These are phyloP conservation scores for Xylaria sp. DNA, from an alignment of 2,329 filamentous ascomycete genomes.

Conservation along the genomic window DNA sequence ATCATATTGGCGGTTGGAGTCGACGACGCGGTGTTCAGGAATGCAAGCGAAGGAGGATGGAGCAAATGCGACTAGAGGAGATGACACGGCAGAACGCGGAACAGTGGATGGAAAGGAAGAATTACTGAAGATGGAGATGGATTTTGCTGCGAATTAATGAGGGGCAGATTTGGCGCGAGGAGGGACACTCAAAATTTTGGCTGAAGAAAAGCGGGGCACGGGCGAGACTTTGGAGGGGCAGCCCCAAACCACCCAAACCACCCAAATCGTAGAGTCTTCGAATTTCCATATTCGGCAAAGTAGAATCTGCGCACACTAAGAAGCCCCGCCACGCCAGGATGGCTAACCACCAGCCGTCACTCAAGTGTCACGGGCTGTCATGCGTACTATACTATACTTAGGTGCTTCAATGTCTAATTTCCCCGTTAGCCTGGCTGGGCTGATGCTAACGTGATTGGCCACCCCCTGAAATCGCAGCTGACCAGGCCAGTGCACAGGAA, in stretches of 20 bases:
- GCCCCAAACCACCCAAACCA: constrained; percentile 9
- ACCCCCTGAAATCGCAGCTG: constrained; percentile 12
- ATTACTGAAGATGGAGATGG: constrained; percentile 38
- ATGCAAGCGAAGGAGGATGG: constrained; percentile 21
- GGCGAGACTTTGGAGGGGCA: constrained; percentile 27
- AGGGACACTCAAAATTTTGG: constrained; percentile 40
- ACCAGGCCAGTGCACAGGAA: not conserved
- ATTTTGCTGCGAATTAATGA: constrained; percentile 37
- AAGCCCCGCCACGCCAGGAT: not conserved
- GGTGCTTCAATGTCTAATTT: not conserved
- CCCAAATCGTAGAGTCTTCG: too few species aligned
- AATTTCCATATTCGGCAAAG: not conserved
- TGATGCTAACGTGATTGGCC: constrained; percentile 20
- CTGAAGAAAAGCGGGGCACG: constrained; percentile 32
- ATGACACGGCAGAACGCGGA: constrained; percentile 27
- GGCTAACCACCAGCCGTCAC: not conserved
- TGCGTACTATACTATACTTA: not conserved
- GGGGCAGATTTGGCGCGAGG: constrained; percentile 37
- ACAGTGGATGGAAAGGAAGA: constrained; percentile 38
- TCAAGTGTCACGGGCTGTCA: not conserved
- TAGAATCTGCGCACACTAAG: not conserved
- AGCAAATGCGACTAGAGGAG: constrained; percentile 23
- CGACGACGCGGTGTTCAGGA: constrained; percentile 29
- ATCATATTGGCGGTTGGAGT: constrained; percentile 64
- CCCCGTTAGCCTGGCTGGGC: constrained; percentile 12